phyloP scores from a whole-genome alignment of 1,284 basidiomycete species.

The Schizopora paradoxa region DNA sequence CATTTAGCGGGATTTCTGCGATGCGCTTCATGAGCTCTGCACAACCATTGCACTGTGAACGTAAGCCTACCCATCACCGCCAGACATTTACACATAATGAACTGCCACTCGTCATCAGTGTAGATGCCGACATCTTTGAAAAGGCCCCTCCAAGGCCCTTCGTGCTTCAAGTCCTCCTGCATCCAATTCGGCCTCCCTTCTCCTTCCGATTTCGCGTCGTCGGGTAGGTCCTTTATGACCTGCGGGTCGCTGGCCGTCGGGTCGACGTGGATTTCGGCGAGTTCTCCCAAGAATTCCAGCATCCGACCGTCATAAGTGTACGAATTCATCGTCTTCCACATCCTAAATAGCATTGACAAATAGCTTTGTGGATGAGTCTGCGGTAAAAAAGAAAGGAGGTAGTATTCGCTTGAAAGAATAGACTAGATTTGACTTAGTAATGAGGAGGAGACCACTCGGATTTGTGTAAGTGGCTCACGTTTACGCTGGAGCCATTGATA shows the following conservation, averaged over 20 bases:
- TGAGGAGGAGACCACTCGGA: constrained; percentile 18
- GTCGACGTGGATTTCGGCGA: constrained; percentile 71
- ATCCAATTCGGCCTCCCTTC: constrained; percentile 57
- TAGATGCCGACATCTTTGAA: constrained; percentile 85
- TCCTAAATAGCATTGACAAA: constrained; percentile 72
- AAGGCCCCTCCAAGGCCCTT: constrained; percentile 57
- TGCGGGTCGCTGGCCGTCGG: constrained; percentile 69
- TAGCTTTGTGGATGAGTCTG: constrained; percentile 75
- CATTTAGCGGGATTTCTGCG: constrained; percentile 65
- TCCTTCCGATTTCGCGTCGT: constrained; percentile 63
- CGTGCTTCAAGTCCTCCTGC: constrained; percentile 37
- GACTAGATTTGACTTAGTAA: constrained; percentile 37
- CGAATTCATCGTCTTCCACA: constrained; percentile 82
- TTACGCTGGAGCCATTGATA: constrained; percentile 70
- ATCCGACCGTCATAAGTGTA: constrained; percentile 83
- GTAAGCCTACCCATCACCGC: constrained; percentile 72
- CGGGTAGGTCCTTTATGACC: constrained; percentile 57
- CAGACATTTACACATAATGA: constrained; percentile 90
- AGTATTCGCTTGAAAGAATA: constrained; percentile 75
- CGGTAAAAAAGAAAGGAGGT: constrained; percentile 77
- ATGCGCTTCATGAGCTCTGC: constrained; percentile 8
- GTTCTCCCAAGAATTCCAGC: constrained; percentile 62
- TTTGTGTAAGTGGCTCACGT: constrained; percentile 46
- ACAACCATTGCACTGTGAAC: constrained; percentile 14
- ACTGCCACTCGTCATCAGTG: constrained; percentile 80